A percentile compares a stretch with the other conserved stretches of the same genome.
phyloP scores from a whole-genome alignment of 306 rosid genomes.

The Cicer pinnatifidum region DNA sequence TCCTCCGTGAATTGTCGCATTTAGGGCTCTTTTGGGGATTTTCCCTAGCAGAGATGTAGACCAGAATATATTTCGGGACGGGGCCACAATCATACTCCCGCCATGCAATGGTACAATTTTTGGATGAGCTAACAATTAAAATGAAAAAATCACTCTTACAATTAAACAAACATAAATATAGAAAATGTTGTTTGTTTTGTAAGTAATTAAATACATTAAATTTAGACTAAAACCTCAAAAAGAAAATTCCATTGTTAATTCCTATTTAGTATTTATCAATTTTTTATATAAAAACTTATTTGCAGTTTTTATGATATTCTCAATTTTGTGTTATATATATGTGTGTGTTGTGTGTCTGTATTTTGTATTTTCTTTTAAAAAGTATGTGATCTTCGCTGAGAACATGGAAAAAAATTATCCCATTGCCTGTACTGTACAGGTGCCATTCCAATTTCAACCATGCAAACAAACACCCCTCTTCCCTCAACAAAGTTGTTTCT shows the following conservation, averaged over 20 bases:
- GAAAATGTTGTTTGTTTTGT: not conserved
- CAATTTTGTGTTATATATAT: not conserved
- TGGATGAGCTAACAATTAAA: not conserved
- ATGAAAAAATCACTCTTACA: not conserved
- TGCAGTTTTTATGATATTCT: not conserved
- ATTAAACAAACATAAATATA: not conserved
- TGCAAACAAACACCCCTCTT: not conserved
- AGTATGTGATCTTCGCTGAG: not conserved
- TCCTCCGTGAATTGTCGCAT: not conserved
- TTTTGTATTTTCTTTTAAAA: not conserved
- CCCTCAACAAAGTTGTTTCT: slow-evolving; percentile 1
- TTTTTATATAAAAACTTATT: too few relatives aligned
- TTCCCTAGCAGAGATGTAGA: not conserved
- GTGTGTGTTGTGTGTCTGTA: not conserved
- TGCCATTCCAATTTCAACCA: not conserved
- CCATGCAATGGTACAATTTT: not conserved
- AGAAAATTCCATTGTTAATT: too few relatives aligned
- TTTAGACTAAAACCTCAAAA: too few relatives aligned
- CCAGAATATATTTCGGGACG: not conserved
- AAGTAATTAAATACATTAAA: not conserved
- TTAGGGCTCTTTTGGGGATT: not conserved
- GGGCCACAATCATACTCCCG: not conserved
- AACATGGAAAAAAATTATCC: not conserved
- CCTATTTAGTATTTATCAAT: too few relatives aligned
- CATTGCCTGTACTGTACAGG: not conserved